Percentiles rank a stretch among this genome's conserved stretches.
These are phyloP conservation scores for Dactylella cylindrospora DNA, from an alignment of 2,329 filamentous ascomycete species.

Conservation along the genomic window DNA sequence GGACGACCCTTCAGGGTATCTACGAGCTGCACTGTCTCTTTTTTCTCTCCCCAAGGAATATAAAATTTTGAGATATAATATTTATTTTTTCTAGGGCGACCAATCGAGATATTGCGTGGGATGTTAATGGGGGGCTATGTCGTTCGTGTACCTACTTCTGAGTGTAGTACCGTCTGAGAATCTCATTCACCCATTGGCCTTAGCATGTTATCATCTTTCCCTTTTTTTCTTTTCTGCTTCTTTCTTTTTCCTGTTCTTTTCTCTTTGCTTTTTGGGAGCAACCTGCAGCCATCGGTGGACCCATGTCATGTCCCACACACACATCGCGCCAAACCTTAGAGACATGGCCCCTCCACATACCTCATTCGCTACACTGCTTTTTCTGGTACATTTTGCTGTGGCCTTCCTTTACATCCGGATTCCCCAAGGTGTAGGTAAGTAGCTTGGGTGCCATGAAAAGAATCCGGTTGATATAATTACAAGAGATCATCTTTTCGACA, in stretches of 20 bases:
- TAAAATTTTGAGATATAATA: too few species aligned
- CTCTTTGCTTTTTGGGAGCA: too few species aligned
- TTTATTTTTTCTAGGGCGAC: too few species aligned
- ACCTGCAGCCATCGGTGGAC: constrained; percentile 18
- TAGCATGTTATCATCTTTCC: constrained; percentile 28
- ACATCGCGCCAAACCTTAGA: constrained; percentile 43
- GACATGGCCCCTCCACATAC: constrained; percentile 45
- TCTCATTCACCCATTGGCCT: constrained; percentile 15
- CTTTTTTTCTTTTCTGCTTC: constrained; percentile 5
- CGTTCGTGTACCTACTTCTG: too few species aligned
- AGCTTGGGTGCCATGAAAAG: constrained; percentile 23
- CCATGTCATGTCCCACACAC: constrained; percentile 30
- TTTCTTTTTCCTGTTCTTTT: too few species aligned
- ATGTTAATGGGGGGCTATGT: too few species aligned
- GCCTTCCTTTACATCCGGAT: constrained; percentile 36
- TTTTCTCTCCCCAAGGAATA: too few species aligned
- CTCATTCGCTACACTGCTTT: constrained; percentile 32
- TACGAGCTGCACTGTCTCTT: too few species aligned
- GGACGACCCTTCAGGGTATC: too few species aligned
- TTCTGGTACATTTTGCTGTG: constrained; percentile 24
- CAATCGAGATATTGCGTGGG: too few species aligned
- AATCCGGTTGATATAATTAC: constrained; percentile 43
- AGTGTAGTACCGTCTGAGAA: too few species aligned
- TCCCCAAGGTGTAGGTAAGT: constrained; percentile 34
- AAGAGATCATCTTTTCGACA: constrained; percentile 44